Evolutionary conservation across 441 rosid species (phyloP).

Genomic region (Erodium trifolium): DNA sequence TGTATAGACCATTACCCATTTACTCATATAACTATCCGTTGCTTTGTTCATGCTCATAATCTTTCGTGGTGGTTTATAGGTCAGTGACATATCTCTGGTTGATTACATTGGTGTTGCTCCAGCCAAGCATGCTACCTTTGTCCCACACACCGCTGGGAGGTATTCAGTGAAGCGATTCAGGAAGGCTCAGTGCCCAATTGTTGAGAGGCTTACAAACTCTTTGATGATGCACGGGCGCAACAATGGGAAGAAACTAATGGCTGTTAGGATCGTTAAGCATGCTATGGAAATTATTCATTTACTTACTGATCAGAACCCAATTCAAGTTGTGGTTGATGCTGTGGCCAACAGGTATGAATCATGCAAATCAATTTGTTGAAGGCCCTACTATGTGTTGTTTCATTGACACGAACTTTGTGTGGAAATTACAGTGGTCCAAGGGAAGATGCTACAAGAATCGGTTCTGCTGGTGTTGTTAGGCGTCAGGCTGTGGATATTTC

Average conservation of each 20-base stretch:
- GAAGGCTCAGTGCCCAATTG: conserved; percentile 86
- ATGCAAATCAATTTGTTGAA: neutral
- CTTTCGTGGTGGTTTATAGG: conserved; percentile 21
- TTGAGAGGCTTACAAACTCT: conserved; percentile 80
- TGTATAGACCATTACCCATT: no score
- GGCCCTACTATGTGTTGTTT: neutral
- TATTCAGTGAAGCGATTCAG: conserved; percentile 83
- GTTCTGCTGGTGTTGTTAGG: conserved; percentile 87
- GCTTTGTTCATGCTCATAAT: neutral
- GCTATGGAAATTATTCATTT: conserved; percentile 82
- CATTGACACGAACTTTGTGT: neutral
- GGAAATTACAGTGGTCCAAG: conserved; percentile 43
- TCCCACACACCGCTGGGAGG: conserved; percentile 87
- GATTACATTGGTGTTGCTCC: conserved; percentile 63
- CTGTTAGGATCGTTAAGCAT: conserved; percentile 64
- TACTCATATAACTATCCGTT: neutral
- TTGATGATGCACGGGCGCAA: conserved; percentile 87
- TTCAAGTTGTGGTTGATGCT: conserved; percentile 78
- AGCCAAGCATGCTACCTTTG: conserved; percentile 68
- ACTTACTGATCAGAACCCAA: conserved; percentile 67
- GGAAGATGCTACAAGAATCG: conserved; percentile 84
- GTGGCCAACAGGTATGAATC: conserved; percentile 54
- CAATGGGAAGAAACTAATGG: conserved; percentile 80
- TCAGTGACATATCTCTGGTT: conserved; percentile 47
- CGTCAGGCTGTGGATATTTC: conserved; percentile 88